Percentiles rank a stretch among this genome's conserved stretches.
Conservation (phyloP, 495 filamentous ascomycete genomes). For the Daldinia decipiens region DNA sequence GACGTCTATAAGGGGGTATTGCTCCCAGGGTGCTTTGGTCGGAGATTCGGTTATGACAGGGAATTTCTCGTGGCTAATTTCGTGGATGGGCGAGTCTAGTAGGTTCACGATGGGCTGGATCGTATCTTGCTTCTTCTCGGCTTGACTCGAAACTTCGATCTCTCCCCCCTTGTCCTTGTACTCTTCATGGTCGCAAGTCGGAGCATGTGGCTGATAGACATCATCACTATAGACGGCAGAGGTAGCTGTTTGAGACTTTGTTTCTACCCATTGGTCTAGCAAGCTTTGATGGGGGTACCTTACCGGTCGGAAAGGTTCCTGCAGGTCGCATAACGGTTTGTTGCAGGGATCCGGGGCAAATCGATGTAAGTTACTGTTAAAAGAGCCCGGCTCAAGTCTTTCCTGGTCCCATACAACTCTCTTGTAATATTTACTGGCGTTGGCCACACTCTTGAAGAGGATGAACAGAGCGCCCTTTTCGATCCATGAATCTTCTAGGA, state of each 20-base stretch:
- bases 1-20: not conserved
- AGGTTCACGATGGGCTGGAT: not conserved
- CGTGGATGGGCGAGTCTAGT: not conserved
- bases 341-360: conserved; percentile 30
- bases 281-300: conserved; percentile 7
- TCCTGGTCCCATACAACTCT: not conserved
- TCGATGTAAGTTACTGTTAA: not conserved
- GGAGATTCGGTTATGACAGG: not conserved
- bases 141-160: not conserved
- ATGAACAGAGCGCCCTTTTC: not conserved
- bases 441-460: conserved; percentile 10
- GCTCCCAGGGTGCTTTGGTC: not conserved
- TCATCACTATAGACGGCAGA: not conserved
- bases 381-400: not conserved
- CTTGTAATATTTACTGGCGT: conserved; percentile 20
- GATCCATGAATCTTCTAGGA: conserved; percentile 28
- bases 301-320: not conserved
- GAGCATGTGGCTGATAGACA: not conserved
- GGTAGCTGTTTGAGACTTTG: not conserved
- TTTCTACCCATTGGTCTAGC: conserved; percentile 2
- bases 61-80: not conserved
- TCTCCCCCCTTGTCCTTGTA: not conserved
- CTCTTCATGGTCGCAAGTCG: not conserved
- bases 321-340: not conserved
- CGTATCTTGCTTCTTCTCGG: not conserved